Evolutionary conservation across 2,329 filamentous ascomycete species (phyloP).

Genomic region (Penicillium palitans): DNA sequence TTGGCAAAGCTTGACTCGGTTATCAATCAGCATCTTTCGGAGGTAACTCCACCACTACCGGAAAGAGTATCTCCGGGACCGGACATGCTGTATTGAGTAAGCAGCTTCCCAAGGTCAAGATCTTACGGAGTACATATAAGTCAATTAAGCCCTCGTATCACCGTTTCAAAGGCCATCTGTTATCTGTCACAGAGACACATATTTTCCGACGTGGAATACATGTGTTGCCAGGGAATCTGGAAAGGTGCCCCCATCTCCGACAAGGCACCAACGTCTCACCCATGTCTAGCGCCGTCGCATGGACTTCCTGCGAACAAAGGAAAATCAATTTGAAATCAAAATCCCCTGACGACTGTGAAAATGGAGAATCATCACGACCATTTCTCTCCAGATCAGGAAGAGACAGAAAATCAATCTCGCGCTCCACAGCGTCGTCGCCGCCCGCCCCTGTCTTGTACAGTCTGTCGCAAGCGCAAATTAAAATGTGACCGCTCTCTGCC

Average conservation of each 20-base stretch:
- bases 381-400: conserved; percentile 7
- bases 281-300: conserved; percentile 3
- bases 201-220: background rate
- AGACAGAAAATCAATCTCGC: conserved; percentile 3
- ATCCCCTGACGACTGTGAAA: background rate
- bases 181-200: background rate
- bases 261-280: background rate
- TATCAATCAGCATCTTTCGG: conserved; percentile 5
- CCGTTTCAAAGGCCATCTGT: background rate
- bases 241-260: background rate
- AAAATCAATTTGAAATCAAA: background rate
- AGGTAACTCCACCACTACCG: background rate
- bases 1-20: background rate
- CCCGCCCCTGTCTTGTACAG: conserved; percentile 68
- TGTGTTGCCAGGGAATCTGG: background rate
- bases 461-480: conserved; percentile 73
- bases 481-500: conserved; percentile 75
- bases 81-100: background rate
- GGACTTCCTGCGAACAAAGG: background rate
- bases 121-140: background rate
- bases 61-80: background rate
- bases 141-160: background rate
- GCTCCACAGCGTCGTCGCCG: conserved; percentile 53
- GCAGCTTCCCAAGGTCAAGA: background rate
- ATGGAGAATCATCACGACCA: conserved; percentile 16